A percentile compares a stretch with the other conserved stretches of the same genome.
These are phyloP conservation scores for Diutina sp. DNA, from an alignment of 1,139 yeast genomes.

Conservation along the genomic window DNA sequence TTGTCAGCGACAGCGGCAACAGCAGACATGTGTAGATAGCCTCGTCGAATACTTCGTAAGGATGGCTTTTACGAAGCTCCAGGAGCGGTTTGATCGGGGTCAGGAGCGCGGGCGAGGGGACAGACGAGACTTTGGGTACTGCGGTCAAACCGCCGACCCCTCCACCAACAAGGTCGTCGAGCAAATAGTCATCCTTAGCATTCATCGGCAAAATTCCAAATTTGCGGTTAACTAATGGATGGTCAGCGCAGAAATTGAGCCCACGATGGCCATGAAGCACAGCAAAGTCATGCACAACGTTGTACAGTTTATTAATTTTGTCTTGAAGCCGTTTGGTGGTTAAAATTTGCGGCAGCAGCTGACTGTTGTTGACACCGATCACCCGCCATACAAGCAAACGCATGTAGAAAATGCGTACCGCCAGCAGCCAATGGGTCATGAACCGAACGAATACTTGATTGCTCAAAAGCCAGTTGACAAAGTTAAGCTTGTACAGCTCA, in stretches of 20 bases:
- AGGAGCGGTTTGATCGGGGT: conserved; percentile 11
- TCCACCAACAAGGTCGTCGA: conserved; percentile 8
- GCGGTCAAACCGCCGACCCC: not conserved
- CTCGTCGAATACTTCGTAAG: conserved; percentile 69
- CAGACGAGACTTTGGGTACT: not conserved
- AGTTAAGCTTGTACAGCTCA: conserved; percentile 30
- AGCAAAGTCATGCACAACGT: conserved; percentile 4
- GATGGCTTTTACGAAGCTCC: conserved; percentile 37
- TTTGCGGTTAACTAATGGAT: conserved; percentile 39
- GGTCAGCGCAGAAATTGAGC: conserved; percentile 27
- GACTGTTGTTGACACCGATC: conserved; percentile 35
- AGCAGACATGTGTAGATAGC: conserved; percentile 50
- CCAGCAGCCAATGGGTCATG: conserved; percentile 72
- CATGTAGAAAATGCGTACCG: conserved; percentile 57
- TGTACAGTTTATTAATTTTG: conserved; percentile 9
- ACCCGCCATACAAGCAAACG: conserved; percentile 60
- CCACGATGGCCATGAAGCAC: conserved; percentile 12
- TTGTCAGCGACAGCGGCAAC: conserved; percentile 12
- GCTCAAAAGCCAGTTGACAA: conserved; percentile 43
- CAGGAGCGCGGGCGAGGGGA: not conserved
- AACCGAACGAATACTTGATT: conserved; percentile 37
- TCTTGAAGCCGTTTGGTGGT: conserved; percentile 18
- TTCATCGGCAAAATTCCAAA: conserved; percentile 29
- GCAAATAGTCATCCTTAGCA: conserved; percentile 8
- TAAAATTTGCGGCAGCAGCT: conserved; percentile 20